phyloP scores from a whole-genome alignment of 2,329 filamentous ascomycete genomes.

The Botrytis pseudocinerea region DNA sequence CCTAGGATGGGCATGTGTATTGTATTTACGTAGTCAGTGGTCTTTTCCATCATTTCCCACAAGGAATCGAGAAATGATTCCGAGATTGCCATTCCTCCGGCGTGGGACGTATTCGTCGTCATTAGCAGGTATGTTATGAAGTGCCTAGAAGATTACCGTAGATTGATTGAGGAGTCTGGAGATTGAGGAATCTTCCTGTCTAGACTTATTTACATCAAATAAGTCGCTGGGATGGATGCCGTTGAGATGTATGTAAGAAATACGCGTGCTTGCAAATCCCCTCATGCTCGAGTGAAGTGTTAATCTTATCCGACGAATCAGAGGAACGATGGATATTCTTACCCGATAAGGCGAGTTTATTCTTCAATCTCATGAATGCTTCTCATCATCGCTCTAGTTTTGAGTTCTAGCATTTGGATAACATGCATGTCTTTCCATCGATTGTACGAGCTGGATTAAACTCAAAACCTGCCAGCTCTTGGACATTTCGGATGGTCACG shows the following conservation, averaged over 20 bases:
- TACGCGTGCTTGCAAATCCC: background rate
- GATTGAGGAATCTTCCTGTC: background rate
- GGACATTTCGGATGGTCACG: background rate
- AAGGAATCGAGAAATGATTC: background rate
- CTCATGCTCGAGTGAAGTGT: background rate
- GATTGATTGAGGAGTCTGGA: background rate
- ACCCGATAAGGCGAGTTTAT: background rate
- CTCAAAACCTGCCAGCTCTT: background rate
- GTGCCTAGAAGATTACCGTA: too few species aligned
- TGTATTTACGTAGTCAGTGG: too few species aligned
- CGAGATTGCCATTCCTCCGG: background rate
- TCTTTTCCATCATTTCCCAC: background rate
- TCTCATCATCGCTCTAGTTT: background rate
- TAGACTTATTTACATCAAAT: background rate
- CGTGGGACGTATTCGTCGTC: background rate
- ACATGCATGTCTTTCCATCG: background rate
- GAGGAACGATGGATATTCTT: background rate
- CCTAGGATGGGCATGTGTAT: background rate
- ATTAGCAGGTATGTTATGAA: background rate
- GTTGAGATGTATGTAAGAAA: background rate
- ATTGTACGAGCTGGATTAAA: background rate
- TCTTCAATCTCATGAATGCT: background rate
- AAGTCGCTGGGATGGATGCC: background rate
- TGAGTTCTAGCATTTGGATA: background rate
- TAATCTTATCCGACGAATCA: constrained; percentile 17